Conservation (phyloP, 345 rosid species). For the Iberis pinnata region DNA sequence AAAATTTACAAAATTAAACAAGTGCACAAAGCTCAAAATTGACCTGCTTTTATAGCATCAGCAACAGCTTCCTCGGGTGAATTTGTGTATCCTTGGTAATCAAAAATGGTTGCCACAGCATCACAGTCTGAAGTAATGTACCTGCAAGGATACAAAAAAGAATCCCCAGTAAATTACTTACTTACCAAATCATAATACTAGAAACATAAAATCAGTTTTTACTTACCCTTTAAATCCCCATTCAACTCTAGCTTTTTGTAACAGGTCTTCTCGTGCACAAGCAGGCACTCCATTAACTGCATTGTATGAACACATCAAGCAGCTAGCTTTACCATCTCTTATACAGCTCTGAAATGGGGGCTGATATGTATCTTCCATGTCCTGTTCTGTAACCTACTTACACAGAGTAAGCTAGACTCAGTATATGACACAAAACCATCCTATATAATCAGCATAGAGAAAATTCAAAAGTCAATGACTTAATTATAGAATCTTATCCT, state of each 20-base stretch:
- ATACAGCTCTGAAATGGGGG: conserved; percentile 78
- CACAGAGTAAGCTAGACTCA: conserved; percentile 9
- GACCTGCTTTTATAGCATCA: conserved; percentile 77
- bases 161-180: background rate
- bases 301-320: conserved; percentile 95
- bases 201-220: conserved; percentile 1
- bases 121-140: conserved; percentile 94
- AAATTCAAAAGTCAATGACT: background rate
- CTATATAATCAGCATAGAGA: background rate
- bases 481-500: too few relatives aligned
- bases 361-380: conserved; percentile 73
- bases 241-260: conserved; percentile 59
- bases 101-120: conserved; percentile 80
- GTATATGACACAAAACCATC: too few relatives aligned
- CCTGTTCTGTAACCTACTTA: conserved; percentile 76
- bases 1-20: background rate
- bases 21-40: conserved; percentile 1
- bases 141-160: conserved; percentile 33
- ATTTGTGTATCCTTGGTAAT: conserved; percentile 62
- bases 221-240: conserved; percentile 86
- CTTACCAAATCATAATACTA: background rate
- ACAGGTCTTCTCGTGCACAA: conserved; percentile 59
- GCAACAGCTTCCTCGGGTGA: conserved; percentile 70
- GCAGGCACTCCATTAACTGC: conserved; percentile 85
- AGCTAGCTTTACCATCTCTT: conserved; percentile 75